A percentile compares a stretch with the other conserved stretches of the same genome.
Conservation (phyloP, 371 early-diverging fungal species). For the Lichtheimia corymbifera region DNA sequence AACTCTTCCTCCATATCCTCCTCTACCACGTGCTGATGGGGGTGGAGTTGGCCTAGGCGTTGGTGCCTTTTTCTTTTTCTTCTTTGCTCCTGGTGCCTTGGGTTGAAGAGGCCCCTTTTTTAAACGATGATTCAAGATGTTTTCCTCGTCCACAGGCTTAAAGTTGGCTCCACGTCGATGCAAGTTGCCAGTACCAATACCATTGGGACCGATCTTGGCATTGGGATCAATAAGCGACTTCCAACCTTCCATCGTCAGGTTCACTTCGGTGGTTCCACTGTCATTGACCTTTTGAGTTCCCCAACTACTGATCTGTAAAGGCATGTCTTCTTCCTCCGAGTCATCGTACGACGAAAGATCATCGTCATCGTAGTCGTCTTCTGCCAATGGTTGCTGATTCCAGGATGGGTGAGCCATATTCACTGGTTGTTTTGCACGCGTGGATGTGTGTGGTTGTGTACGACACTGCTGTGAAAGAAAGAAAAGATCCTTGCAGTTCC, state of each 20-base stretch:
- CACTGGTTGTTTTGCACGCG: too few relatives aligned
- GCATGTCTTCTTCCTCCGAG: constrained; percentile 19
- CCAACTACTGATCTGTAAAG: constrained; percentile 20
- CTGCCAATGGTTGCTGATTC: not conserved
- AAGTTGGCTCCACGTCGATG: constrained; percentile 48
- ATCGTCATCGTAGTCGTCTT: constrained; percentile 4
- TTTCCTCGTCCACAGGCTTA: constrained; percentile 45
- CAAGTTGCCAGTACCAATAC: constrained; percentile 47
- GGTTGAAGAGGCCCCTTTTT: constrained; percentile 26
- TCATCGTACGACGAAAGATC: constrained; percentile 10
- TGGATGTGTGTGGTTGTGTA: too few relatives aligned
- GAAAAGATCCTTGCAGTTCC: too few relatives aligned
- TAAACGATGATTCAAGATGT: constrained; percentile 41
- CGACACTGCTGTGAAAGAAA: too few relatives aligned
- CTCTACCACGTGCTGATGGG: not conserved
- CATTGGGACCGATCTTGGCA: constrained; percentile 33
- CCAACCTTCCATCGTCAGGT: constrained; percentile 33
- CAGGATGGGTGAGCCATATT: too few relatives aligned
- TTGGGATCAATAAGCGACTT: constrained; percentile 40
- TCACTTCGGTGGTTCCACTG: constrained; percentile 27
- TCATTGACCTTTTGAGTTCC: constrained; percentile 11
- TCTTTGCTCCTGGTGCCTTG: constrained; percentile 18
- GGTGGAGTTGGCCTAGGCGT: constrained; percentile 12
- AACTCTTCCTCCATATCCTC: too few relatives aligned
- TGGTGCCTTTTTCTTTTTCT: constrained; percentile 20